Base-by-base conservation (phyloP, 768 basidiomycete species). In the Agaricus blazei region DNA sequence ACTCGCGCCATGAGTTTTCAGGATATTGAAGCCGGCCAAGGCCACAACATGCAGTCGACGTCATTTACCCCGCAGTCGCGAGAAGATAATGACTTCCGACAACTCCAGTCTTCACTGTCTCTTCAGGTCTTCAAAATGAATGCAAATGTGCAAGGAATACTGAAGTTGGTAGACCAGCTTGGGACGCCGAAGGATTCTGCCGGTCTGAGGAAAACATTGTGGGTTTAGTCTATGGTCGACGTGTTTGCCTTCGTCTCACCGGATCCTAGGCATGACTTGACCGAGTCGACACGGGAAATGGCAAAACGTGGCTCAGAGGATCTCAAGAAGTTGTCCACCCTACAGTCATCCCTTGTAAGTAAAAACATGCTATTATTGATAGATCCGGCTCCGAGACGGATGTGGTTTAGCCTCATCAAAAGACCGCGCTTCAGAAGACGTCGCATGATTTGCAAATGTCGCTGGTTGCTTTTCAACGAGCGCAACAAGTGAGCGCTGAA, bases 101-200 rank as follows among this genome's bases (percentile, higher is more conserved):
- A 75, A 31, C 73, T 95, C 14, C 93, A 93, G 65, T 84, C 82
- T 3, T 90, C 90, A 12, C 70, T 93, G 57, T 88, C 88, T 1
- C 78, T 98, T 5, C 95, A 98, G 68, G 92, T 96, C 56, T 98
- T 98, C 87, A 98, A 98, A 82, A 93, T 98, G 75, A 95, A 96
- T 64, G 83, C 91, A 56, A 99, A 99, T 71, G 93, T 98, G 2
- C 92, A 96, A 65, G 96, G 91, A 14, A 95, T 99, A 48, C 70
- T 93, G 63, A 92, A 91, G 71, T 79, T 94, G n/a, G 92, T 98
- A n/a, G 94, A 98, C 65, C 90, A 95, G 68, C 81, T 99, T 1
- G 96, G 96, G 3, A 92, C 88, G 0, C 74, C 74, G 31, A 84
- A 84, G 64, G 95, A 98, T 68, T 91, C 87, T 15, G 82, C 87